Base-by-base conservation (phyloP, 2,329 filamentous ascomycete genomes). In the Fusarium sp. region DNA sequence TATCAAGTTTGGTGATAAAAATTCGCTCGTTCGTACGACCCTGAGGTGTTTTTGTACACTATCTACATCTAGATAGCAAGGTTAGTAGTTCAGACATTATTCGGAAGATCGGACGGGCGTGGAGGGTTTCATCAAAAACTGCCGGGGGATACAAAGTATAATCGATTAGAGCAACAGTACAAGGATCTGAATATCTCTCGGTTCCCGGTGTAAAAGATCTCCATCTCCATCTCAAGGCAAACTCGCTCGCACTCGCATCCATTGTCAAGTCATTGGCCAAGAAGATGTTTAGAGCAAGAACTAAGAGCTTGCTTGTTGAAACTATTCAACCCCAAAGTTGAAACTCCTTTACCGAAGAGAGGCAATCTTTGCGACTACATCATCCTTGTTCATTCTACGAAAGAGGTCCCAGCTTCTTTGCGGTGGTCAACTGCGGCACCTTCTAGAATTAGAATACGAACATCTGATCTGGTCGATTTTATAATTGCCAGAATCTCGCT, bases 121-220 rank as follows among this genome's bases (percentile, higher is more conserved):
- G 60, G 43, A 51, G 42, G 45, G 67, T 66, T 57, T 59, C 61
- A 58, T 66, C 55, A 23, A 49, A 37, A 48, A 58, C 41, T 58
- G 49, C 60, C 27, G 27, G 41, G 37, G n/a, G n/a, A 34, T 32
- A 30, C 47, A 34, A 40, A 34, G 28, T 11, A 41, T 55, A 42
- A 40, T 49, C 50, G 12, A 54, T 54, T 25, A 48, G 18, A 28
- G n/a, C 12, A 16, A 53, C 23, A n/a, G 12, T 21, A 42, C 49
- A 28, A 53, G 49, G 49, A 53, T 53, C 49, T n/a, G 23, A 28
- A 18, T 53, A 53, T 53, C 49, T 53, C 49, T 51, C 23, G 18
- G 49, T 16, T 51, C 27, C 49, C 20, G 23, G 21, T 50, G 18
- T 27, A 40, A 40, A 34, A 27, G 48, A 61, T 60, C n/a, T 13